Percentiles rank a stretch among this genome's conserved stretches.
These are phyloP conservation scores for Jacaranda copaia DNA, from an alignment of 257 asterid genomes.

Conservation along the genomic window DNA sequence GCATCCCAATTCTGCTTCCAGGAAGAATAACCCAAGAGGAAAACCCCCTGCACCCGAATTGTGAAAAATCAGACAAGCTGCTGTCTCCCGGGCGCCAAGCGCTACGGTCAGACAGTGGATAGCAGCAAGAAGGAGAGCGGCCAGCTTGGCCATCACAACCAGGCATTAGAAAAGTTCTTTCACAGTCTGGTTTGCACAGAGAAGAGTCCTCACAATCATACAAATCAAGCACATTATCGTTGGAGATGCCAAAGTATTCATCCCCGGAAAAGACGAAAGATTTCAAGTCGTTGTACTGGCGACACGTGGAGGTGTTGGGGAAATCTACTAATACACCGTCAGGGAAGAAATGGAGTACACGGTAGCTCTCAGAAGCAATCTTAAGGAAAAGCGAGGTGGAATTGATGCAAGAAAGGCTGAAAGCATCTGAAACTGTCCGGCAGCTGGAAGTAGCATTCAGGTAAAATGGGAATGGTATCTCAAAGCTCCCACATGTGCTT, in stretches of 20 bases:
- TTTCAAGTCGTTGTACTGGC: slow-evolving; percentile 56
- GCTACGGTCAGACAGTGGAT: slow-evolving; percentile 56
- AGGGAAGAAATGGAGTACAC: slow-evolving; percentile 59
- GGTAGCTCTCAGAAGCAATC: slow-evolving; percentile 49
- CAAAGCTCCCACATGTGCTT: slow-evolving; percentile 47
- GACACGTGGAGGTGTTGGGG: slow-evolving; percentile 61
- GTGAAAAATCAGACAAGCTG: slow-evolving; percentile 48
- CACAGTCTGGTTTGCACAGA: slow-evolving; percentile 60
- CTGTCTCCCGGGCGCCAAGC: slow-evolving; percentile 56
- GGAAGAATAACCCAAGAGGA: slow-evolving; percentile 58
- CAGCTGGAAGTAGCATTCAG: slow-evolving; percentile 37
- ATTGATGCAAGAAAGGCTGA: slow-evolving; percentile 61
- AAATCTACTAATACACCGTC: slow-evolving; percentile 62
- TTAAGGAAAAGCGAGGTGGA: slow-evolving; percentile 55
- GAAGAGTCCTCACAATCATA: slow-evolving; percentile 82
- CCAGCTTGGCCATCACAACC: slow-evolving; percentile 50
- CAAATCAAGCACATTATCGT: slow-evolving; percentile 61
- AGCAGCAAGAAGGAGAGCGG: slow-evolving; percentile 66
- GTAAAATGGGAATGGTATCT: slow-evolving; percentile 66
- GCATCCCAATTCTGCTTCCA: slow-evolving; percentile 47
- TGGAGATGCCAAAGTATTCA: slow-evolving; percentile 54
- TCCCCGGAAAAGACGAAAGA: slow-evolving; percentile 57
- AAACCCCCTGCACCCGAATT: slow-evolving; percentile 72
- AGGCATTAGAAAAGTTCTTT: slow-evolving; percentile 46
- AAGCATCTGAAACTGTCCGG: slow-evolving; percentile 41